These are phyloP conservation scores for Kodamaea alishanica DNA, from an alignment of 1,139 yeast species.

Conservation along the genomic window DNA sequence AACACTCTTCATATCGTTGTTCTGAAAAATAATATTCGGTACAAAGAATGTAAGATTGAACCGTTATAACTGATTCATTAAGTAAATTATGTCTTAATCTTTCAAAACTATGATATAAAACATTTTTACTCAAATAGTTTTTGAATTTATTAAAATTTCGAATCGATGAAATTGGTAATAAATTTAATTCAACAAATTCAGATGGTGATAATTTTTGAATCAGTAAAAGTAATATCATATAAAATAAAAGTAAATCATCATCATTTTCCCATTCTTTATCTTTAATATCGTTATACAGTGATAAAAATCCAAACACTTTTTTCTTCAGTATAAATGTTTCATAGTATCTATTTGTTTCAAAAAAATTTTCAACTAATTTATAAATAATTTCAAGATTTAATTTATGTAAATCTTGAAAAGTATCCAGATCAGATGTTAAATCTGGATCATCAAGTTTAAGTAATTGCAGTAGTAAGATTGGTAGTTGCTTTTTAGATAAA, in stretches of 20 bases:
- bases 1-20: constrained; percentile 48
- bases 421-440: constrained; percentile 20
- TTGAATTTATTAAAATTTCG: constrained; percentile 24
- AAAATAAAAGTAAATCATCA: constrained; percentile 45
- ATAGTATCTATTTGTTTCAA: constrained; percentile 28
- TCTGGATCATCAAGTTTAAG: constrained; percentile 25
- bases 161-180: constrained; percentile 20
- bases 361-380: constrained; percentile 32
- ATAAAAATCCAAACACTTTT: constrained; percentile 28
- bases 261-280: constrained; percentile 48
- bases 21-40: constrained; percentile 50
- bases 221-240: constrained; percentile 42
- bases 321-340: constrained; percentile 30
- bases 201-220: constrained; percentile 39
- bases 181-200: constrained; percentile 27
- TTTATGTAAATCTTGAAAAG: constrained; percentile 17
- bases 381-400: constrained; percentile 25
- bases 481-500: constrained; percentile 30
- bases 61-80: constrained; percentile 44
- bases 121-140: constrained; percentile 27
- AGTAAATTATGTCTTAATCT: constrained; percentile 44
- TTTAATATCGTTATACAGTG: constrained; percentile 25
- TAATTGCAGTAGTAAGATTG: constrained; percentile 16
- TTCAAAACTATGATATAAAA: constrained; percentile 35
- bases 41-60: constrained; percentile 48